A percentile compares a stretch with the other conserved stretches of the same genome.
These are phyloP conservation scores for Xylaria sp. DNA, from an alignment of 2,329 filamentous ascomycete species.

Conservation along the genomic window DNA sequence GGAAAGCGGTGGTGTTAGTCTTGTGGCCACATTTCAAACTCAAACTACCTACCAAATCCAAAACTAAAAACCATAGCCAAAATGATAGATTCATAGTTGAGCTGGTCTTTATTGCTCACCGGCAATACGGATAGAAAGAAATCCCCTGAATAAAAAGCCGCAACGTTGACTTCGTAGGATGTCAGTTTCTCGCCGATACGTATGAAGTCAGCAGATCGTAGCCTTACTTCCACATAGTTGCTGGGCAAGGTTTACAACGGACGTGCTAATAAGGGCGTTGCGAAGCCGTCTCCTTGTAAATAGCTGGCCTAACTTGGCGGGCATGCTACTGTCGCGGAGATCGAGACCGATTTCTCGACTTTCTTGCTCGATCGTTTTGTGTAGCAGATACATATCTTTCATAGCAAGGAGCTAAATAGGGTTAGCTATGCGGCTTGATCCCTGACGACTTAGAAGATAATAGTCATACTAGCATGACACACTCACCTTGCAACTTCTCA, in stretches of 20 bases:
- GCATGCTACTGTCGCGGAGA: background rate
- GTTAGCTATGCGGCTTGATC: background rate
- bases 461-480: background rate
- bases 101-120: background rate
- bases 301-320: background rate
- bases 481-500: constrained; percentile 10
- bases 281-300: constrained; percentile 10
- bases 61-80: constrained; percentile 5
- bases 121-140: background rate
- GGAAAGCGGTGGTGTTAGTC: background rate
- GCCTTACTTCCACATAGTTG: constrained; percentile 13
- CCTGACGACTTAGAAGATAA: background rate
- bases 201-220: background rate
- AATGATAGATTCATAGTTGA: background rate
- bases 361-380: constrained; percentile 7
- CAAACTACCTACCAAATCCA: constrained; percentile 6
- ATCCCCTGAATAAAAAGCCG: constrained; percentile 3
- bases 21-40: background rate
- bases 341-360: background rate
- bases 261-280: constrained; percentile 8
- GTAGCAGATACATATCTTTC: constrained; percentile 9
- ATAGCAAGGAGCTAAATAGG: constrained; percentile 4
- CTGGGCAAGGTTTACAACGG: constrained; percentile 1
- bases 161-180: constrained; percentile 3
- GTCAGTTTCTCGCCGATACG: background rate